A percentile compares a stretch with the other conserved stretches of the same genome.
These are phyloP conservation scores for Holtermanniella nyarrowii DNA, from an alignment of 768 basidiomycete species.

Conservation along the genomic window DNA sequence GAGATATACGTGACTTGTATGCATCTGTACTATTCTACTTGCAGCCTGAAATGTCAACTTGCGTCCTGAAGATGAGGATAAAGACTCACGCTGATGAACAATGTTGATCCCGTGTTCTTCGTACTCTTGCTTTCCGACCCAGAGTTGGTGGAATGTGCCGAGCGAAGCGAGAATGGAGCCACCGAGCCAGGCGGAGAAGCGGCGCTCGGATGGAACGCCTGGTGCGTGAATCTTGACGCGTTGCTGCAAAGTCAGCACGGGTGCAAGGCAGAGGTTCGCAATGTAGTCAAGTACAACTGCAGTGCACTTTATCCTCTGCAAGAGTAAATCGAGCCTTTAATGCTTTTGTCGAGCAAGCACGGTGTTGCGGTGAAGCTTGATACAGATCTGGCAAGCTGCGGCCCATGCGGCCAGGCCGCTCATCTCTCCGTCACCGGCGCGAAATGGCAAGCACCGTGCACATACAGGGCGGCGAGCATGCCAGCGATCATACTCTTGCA, in stretches of 20 bases:
- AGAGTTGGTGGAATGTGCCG: conserved; percentile 80
- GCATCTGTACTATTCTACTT: neutral
- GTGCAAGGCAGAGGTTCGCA: too few relatives aligned
- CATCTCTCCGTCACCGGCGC: too few relatives aligned
- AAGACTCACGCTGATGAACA: conserved; percentile 36
- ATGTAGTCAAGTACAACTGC: too few relatives aligned
- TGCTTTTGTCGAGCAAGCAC: too few relatives aligned
- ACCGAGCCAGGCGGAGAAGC: conserved; percentile 89
- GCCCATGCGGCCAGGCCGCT: too few relatives aligned
- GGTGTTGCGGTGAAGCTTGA: too few relatives aligned
- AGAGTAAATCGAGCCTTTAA: too few relatives aligned
- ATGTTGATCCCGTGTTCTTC: conserved; percentile 38
- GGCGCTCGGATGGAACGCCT: conserved; percentile 77
- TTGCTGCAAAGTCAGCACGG: too few relatives aligned
- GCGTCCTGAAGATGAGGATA: neutral
- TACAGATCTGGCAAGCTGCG: too few relatives aligned
- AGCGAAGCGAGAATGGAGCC: conserved; percentile 88
- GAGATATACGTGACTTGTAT: neutral
- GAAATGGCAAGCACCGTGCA: too few relatives aligned
- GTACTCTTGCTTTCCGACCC: conserved; percentile 39
- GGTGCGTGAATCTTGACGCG: conserved; percentile 87
- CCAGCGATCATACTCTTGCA: too few relatives aligned
- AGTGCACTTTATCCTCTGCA: too few relatives aligned
- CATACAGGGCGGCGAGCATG: neutral
- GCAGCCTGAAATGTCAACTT: neutral